Conservation (phyloP, 176 grass and related monocot genomes). For the Rhipidocladum racemiflorum region DNA sequence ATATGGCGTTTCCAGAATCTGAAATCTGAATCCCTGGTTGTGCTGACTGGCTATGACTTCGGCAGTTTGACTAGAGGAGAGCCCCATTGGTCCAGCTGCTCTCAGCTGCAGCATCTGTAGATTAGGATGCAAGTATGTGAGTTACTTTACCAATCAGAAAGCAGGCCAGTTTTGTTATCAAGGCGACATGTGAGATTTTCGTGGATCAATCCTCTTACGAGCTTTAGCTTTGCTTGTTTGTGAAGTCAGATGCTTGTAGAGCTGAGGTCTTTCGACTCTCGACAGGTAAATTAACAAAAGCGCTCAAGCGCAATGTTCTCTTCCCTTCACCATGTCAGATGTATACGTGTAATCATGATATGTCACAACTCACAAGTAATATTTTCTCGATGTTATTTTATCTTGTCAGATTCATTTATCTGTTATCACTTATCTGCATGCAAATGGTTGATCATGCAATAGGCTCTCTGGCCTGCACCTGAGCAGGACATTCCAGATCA, state of each 20-base stretch:
- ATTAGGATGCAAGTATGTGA: conserved; percentile 16
- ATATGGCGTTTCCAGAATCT: conserved; percentile 23
- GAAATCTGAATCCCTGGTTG: conserved; percentile 3
- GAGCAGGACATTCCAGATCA: background rate
- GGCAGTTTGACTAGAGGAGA: background rate
- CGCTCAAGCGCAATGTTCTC: background rate
- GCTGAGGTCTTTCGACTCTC: background rate
- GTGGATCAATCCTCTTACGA: background rate
- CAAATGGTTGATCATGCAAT: background rate
- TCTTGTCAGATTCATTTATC: background rate
- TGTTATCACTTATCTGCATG: background rate
- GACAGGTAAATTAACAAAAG: background rate
- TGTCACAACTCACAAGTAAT: background rate
- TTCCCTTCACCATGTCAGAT: background rate
- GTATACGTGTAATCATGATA: background rate
- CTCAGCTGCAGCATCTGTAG: conserved; percentile 24
- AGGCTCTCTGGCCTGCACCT: conserved; percentile 9
- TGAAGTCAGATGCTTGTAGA: conserved; percentile 24
- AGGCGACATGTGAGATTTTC: background rate
- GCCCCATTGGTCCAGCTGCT: background rate
- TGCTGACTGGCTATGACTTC: background rate
- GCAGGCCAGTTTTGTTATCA: background rate
- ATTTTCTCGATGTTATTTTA: background rate
- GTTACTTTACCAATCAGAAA: conserved; percentile 13
- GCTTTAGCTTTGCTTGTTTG: conserved; percentile 14